A percentile compares a stretch with the other conserved stretches of the same genome.
phyloP scores from a whole-genome alignment of 1,284 basidiomycete genomes.

The Gomphus bonarii region DNA sequence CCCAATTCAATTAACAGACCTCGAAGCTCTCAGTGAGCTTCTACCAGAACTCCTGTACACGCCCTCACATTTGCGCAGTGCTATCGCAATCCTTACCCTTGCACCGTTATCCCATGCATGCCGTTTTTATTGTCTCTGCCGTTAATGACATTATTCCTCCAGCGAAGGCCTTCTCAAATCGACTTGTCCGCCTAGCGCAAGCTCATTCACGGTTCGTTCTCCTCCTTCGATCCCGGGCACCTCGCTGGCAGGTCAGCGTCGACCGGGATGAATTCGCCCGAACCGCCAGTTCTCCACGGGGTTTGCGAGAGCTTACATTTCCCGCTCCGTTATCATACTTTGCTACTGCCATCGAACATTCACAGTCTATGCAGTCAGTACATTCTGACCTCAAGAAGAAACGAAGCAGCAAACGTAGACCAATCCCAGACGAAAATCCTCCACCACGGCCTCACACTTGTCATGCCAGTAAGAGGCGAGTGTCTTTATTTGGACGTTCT shows the following conservation, averaged over 20 bases:
- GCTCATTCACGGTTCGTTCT: slow-evolving; percentile 67
- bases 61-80: slow-evolving; percentile 29
- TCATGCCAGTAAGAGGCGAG: background rate
- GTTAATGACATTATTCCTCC: slow-evolving; percentile 17
- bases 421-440: background rate
- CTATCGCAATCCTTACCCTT: slow-evolving; percentile 50
- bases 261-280: slow-evolving; percentile 31
- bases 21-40: slow-evolving; percentile 51
- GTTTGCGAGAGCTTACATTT: slow-evolving; percentile 52
- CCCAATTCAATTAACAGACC: slow-evolving; percentile 42
- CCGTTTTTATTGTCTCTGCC: slow-evolving; percentile 38
- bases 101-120: slow-evolving; percentile 48
- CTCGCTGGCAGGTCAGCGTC: slow-evolving; percentile 19
- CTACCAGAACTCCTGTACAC: background rate
- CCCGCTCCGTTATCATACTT: slow-evolving; percentile 47
- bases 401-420: background rate
- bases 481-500: slow-evolving; percentile 1
- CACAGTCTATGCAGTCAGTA: background rate
- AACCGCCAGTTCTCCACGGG: slow-evolving; percentile 17
- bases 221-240: slow-evolving; percentile 54
- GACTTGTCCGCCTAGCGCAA: slow-evolving; percentile 37
- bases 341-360: slow-evolving; percentile 11
- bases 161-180: slow-evolving; percentile 28
- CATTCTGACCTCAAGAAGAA: background rate
- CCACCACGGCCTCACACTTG: background rate